Evolutionary conservation across 345 rosid genomes (phyloP).

Genomic region (Zanthoxylum bungeanum): DNA sequence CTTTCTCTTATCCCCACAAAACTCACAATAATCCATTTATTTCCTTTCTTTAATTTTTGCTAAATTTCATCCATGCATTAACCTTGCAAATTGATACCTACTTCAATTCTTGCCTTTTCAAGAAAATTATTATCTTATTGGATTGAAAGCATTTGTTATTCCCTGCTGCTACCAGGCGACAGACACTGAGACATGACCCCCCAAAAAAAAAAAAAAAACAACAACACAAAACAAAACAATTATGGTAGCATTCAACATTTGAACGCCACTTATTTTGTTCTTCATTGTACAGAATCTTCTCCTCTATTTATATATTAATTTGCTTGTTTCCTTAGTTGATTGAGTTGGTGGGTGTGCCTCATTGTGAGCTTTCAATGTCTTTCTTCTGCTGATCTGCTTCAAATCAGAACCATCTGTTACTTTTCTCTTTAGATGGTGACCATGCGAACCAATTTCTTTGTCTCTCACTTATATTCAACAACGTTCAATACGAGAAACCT

Average conservation of each 20-base stretch:
- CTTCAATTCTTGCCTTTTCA: too few species aligned
- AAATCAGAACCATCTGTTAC: not conserved
- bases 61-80: constrained; percentile 10
- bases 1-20: too few species aligned
- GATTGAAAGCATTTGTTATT: constrained; percentile 8
- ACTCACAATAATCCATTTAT: not conserved
- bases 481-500: constrained; percentile 28
- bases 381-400: not conserved
- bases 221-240: constrained; percentile 2
- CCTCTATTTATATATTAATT: not conserved
- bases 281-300: constrained; percentile 13
- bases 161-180: constrained; percentile 12
- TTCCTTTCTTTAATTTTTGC: not conserved
- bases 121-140: constrained; percentile 16
- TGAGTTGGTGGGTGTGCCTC: constrained; percentile 8
- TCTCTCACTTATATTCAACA: constrained; percentile 15
- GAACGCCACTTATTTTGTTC: constrained; percentile 17
- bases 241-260: constrained; percentile 4
- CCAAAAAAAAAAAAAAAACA: constrained; percentile 4
- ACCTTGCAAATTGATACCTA: constrained; percentile 6
- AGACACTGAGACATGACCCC: constrained; percentile 15
- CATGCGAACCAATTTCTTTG: not conserved
- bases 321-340: not conserved
- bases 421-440: not conserved
- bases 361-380: constrained; percentile 2